Base-by-base conservation (phyloP, 768 basidiomycete genomes). In the Inosperma sp. region DNA sequence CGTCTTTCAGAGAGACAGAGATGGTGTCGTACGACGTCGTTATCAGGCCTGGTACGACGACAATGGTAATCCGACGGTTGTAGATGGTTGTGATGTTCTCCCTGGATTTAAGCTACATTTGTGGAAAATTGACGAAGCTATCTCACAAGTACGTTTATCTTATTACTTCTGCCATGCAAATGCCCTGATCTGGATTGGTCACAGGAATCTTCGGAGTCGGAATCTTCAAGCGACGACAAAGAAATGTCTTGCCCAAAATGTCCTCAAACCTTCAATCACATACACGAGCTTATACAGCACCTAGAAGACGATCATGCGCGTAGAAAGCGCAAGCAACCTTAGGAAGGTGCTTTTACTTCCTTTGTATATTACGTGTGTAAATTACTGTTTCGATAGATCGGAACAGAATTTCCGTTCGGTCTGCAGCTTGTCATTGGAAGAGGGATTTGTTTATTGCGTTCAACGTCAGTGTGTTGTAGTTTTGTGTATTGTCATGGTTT, bases 61-160 rank as follows among this genome's bases (percentile, higher is more conserved):
- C 8, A 31, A 31, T 31, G n/a, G n/a, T n/a, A 31, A 31, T 31
- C 43, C 43, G 19, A 44, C 19, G 26, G 43, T 19, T 44, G 41
- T 43, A 27, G 41, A 25, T 29, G 25, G 41, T 14, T 13, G 29
- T 7, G 12, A 31, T 30, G 17, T 31, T 31, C 29, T 44, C 9
- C 42, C 42, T 44, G 42, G 27, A 16, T 44, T 44, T 21, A 30
- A 27, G 23, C 41, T 43, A 17, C 14, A 43, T 23, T 1, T 44
- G 27, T 44, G 42, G 42, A 44, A 30, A 19, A 44, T 44, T 19
- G 42, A 19, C 10, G 42, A 44, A 44, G 42, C 42, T 17, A 30
- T 44, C 2, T 44, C 42, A 12, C 42, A 44, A 44, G 42, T 44
- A 44, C 12, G 42, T 44, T 43, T 27, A 30, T 30, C 42, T 19